Evolutionary conservation across 768 basidiomycete genomes (phyloP), one percentile per base, ranked within the genome.

Genomic region (Agaricus blazei): DNA sequence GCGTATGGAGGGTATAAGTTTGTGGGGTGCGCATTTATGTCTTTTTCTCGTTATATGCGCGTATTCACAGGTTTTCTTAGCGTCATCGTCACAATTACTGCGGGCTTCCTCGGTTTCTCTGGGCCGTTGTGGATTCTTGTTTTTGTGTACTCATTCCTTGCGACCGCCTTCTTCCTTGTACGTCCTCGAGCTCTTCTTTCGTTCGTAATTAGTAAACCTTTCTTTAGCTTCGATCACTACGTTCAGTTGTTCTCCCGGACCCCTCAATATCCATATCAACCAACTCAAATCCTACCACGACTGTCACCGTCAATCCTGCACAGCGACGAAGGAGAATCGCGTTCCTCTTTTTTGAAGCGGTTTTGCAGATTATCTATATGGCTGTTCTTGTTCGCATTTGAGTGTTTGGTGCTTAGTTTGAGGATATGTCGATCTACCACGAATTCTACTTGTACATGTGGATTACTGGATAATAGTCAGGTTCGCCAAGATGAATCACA

Each of bases 1-100:
- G 90, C 95, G 0, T 98, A 98, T 66, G 90, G 88, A 4, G 96
- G 97, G 0, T 98, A 98, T 73, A 98, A 99, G 66, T 98, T 99
- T 63, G 91, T 98, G 28, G 96, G 93, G 93, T 93, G 60, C 28
- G 85, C 72, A 2, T 1, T 14, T 27, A 55, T 15, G 23, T 11
- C 15, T 47, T 28, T 15, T 56, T 48, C 34, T 50, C 34, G 34
- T 12, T 29, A n/a, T 23, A 3, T 3, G 37, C 19, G 34, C 14
- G 4, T 5, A 14, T 37, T 31, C 40, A 56, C 7, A 15, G 9
- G 51, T 24, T 54, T 88, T 38, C 48, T 23, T 58, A 95, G 94
- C 1, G 91, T 98, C 40, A 95, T 97, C 61, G 70, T 87, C 11
- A 85, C 89, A 2, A 72, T 97, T n/a, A 67, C 90, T 1, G 83